Base-by-base conservation (phyloP, 176 grass and related monocot genomes). In the Neostapfia colusana region DNA sequence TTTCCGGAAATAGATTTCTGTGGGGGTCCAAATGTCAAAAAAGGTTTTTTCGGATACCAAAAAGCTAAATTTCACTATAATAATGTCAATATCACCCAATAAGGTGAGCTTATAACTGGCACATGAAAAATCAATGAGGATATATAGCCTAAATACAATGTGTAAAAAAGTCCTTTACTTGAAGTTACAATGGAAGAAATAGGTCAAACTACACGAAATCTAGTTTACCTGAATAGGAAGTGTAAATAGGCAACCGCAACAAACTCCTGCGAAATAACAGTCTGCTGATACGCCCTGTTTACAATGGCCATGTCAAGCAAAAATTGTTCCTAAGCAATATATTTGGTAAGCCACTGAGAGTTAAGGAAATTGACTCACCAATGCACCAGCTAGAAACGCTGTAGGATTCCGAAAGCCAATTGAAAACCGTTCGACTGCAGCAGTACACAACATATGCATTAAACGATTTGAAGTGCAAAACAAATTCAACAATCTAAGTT, bases 211-310 rank as follows among this genome's bases (percentile, higher is more conserved):
- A 48, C 7, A 10, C 69, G 12, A 76, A 40, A 28, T 10, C 28
- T 73, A 43, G 34, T 57, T 72, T 65, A 93, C 93, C 93, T 97
- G 93, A 73, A 93, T 76, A 58, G 93, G 80, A 79, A 97, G 90
- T 61, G 90, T 97, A 88, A 97, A 79, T 67, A 97, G 81, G 68
- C 90, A 86, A 67, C 90, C 93, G 10, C 80, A 88, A 45, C 93
- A 97, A 71, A 97, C 85, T 88, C 93, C 93, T 28, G 93, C 82
- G 23, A 97, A 97, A 74, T 80, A 97, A 74, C 80, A 90, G 44
- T 93, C 90, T 79, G 85, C 84, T 18, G 90, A 76, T 84, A 97
- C 81, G 5, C 93, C 90, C 93, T 97, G 85, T 66, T 74, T 82
- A 72, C 24, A 75, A 76, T 65, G 8, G 67, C 40, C 71, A 86